Evolutionary conservation across 75 land plant genomes (phyloP), one percentile per base, ranked within the genome.

Genomic region (Pseudotsuga menziesii): DNA sequence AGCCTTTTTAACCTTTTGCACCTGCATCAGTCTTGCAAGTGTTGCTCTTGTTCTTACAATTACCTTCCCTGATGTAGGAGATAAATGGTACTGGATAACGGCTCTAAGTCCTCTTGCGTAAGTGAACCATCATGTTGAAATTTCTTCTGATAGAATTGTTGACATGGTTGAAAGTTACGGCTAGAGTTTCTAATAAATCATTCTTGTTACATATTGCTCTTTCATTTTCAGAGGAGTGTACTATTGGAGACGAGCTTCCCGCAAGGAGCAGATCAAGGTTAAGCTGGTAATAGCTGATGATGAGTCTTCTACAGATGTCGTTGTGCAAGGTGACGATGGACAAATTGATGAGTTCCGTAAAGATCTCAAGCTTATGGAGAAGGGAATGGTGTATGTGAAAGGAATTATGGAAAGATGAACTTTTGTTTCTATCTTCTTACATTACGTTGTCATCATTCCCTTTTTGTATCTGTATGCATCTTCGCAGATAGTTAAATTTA

Each of bases 301-400:
- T 70, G 88, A 89, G 36, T 76, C 70, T 23, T 81, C 94, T 23
- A 85, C 88, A 11, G 99, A 94, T 85, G 80, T 97, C 56, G 55
- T 94, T 75, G 89, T 94, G 15, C 98, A 95, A 83, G 99, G 99
- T 14, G 99, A 97, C 70, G 99, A 97, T 80, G 88, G 88, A 67
- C 93, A 97, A 73, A 82, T 94, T n/a, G 98, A 97, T 70, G 77
- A 82, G 76, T 84, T 97, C 84, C 89, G 99, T 52, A 94, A 85
- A 78, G 98, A 97, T 59, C 89, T 97, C 44, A 67, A 86, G 69
- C 82, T 97, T 0, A 89, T 87, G 85, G 99, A 97, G 82, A 97
- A 94, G 77, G 99, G 98, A 73, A 97, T 97, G 99, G 94, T 97
- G 5, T 97, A 97, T 80, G 99, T 97, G 16, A 97, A 97, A 82